These are phyloP conservation scores for Aspergillus brunneoviolaceus DNA, from an alignment of 2,329 filamentous ascomycete species.

Conservation along the genomic window DNA sequence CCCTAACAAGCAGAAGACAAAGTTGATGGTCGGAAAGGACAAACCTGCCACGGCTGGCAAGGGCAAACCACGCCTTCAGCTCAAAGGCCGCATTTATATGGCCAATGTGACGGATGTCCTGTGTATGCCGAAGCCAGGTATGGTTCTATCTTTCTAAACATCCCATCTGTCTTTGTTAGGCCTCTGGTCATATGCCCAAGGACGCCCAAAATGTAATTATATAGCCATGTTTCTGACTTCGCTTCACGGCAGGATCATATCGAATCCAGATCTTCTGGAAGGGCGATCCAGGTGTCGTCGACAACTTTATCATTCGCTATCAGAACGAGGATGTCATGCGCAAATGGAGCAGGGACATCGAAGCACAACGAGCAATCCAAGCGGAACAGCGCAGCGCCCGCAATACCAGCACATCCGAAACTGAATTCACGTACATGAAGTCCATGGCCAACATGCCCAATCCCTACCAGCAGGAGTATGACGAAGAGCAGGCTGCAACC, in stretches of 20 bases:
- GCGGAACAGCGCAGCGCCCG: conserved; percentile 52
- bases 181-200: no score
- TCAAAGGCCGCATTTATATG: conserved; percentile 99
- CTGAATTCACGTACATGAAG: conserved; percentile 79
- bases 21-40: conserved; percentile 63
- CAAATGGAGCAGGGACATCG: conserved; percentile 82
- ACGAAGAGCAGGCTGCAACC: conserved; percentile 51
- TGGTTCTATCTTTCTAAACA: no score
- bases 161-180: no score
- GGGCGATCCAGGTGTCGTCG: conserved; percentile 89
- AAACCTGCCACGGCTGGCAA: conserved; percentile 69
- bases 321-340: conserved; percentile 87
- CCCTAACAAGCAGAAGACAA: conserved; percentile 74
- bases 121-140: conserved; percentile 83
- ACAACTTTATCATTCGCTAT: conserved; percentile 95
- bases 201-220: no score
- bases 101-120: conserved; percentile 96
- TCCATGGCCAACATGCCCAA: conserved; percentile 71
- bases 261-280: conserved; percentile 99
- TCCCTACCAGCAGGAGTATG: conserved; percentile 68
- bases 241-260: conserved; percentile 67
- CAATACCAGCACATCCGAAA: conserved; percentile 58
- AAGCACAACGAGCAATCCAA: conserved; percentile 67
- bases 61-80: conserved; percentile 74
- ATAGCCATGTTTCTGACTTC: not conserved